A percentile compares a stretch with the other conserved stretches of the same genome.
These are phyloP conservation scores for Colletotrichum chrysophilum DNA, from an alignment of 2,329 filamentous ascomycete species.

Conservation along the genomic window DNA sequence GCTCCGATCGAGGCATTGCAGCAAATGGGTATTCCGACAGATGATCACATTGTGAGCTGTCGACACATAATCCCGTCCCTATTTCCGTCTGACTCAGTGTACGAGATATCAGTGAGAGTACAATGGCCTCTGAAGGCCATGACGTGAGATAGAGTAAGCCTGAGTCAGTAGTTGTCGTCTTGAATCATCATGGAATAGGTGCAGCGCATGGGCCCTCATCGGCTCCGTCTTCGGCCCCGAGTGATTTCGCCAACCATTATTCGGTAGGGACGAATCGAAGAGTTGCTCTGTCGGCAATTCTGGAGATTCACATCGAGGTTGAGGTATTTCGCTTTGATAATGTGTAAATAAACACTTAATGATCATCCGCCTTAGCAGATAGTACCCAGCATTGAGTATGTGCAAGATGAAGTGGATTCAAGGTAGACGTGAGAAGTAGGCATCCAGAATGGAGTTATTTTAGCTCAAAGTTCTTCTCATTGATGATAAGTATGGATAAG, in stretches of 20 bases:
- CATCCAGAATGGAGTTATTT: neutral
- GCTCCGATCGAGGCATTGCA: neutral
- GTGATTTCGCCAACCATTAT: neutral
- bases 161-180: neutral
- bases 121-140: neutral
- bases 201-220: neutral
- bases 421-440: neutral
- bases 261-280: fast-evolving
- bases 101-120: neutral
- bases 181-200: neutral
- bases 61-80: neutral
- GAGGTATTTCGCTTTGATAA: fast-evolving
- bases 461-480: neutral
- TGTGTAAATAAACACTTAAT: neutral
- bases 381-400: neutral
- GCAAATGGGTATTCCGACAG: neutral
- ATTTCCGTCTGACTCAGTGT: neutral
- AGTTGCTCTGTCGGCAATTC: neutral
- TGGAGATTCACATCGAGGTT: neutral
- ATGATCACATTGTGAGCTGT: neutral
- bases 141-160: neutral
- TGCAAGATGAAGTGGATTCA: neutral
- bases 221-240: neutral
- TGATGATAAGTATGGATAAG: neutral
- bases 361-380: neutral